Base-by-base conservation (phyloP, 164 flowering plant species). In the Buxus sempervirens region DNA sequence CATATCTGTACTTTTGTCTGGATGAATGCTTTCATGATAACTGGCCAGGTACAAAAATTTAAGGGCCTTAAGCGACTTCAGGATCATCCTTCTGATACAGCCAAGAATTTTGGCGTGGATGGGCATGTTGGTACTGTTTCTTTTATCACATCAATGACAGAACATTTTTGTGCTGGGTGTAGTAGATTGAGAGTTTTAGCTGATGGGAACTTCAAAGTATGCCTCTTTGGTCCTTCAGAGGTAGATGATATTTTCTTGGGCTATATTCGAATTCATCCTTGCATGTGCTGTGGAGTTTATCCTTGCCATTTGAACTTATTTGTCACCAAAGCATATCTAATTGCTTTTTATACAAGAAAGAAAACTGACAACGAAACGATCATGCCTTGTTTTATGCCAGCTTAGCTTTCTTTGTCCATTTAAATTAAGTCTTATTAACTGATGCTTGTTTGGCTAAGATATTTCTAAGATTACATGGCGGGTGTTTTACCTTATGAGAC, bases 211-310 rank as follows among this genome's bases (percentile, higher is more conserved):
- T 87, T 95, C 68, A 95, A 92, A 89, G 99, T 95, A 1, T 95
- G 99, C 77, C 89, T 95, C 9, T 95, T 95, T 82, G 99, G 99
- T 63, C 96, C 99, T 28, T 88, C 98, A 69, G 99, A 95, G 98
- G 98, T 91, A 70, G 62, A 32, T 57, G 3, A 45, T 25, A 57
- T 75, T 60, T 59, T 58, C 21, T 2, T 48, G 14, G 45, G 48
- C 54, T 51, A 36, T 16, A 41, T 54, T 67, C 16, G 14, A 41
- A 27, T 42, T 22, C 24, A 27, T 62, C 41, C 41, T 55, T 62
- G 18, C 55, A 61, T 36, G 16, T 41, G 25, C 22, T 49, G 9
- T 32, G 38, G 21, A 54, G 13, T 60, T 38, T 13, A 53, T 21
- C 51, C n/a, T n/a, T 14, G 8, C 9, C 15, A 23, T 18, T 42